These are phyloP conservation scores for Lithohypha guttulata DNA, from an alignment of 2,329 filamentous ascomycete genomes.

Conservation along the genomic window DNA sequence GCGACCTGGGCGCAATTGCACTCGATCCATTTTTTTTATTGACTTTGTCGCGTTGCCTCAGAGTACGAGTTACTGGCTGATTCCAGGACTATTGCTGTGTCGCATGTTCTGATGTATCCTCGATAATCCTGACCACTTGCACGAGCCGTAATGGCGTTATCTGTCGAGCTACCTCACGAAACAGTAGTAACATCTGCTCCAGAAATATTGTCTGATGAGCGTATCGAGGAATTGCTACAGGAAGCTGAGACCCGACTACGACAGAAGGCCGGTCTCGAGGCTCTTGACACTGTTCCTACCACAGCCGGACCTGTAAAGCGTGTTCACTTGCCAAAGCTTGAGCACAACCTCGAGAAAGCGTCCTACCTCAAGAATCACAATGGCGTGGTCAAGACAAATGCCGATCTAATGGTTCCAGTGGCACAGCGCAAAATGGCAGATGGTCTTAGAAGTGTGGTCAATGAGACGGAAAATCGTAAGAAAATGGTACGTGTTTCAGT, in stretches of 20 bases:
- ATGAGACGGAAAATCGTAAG: constrained; percentile 36
- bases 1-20: too few relatives aligned
- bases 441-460: constrained; percentile 43
- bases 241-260: constrained; percentile 51
- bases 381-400: constrained; percentile 44
- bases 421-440: constrained; percentile 38
- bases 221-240: constrained; percentile 52
- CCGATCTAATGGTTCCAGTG: constrained; percentile 37
- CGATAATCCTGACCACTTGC: too few relatives aligned
- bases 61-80: too few relatives aligned
- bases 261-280: constrained; percentile 20
- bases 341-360: constrained; percentile 13
- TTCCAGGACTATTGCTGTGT: too few relatives aligned
- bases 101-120: too few relatives aligned
- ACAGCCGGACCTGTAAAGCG: neutral
- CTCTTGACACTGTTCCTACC: constrained; percentile 11
- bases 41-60: too few relatives aligned
- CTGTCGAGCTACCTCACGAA: too few relatives aligned
- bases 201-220: constrained; percentile 37
- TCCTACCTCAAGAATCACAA: constrained; percentile 33
- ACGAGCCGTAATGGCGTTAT: too few relatives aligned
- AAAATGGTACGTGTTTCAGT: constrained; percentile 39
- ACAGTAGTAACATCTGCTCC: neutral
- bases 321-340: constrained; percentile 17
- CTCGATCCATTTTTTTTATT: too few relatives aligned